A percentile compares a stretch with the other conserved stretches of the same genome.
These are phyloP conservation scores for Tetrahymena borealis DNA, from an alignment of 73 alveolate genomes.

Conservation along the genomic window DNA sequence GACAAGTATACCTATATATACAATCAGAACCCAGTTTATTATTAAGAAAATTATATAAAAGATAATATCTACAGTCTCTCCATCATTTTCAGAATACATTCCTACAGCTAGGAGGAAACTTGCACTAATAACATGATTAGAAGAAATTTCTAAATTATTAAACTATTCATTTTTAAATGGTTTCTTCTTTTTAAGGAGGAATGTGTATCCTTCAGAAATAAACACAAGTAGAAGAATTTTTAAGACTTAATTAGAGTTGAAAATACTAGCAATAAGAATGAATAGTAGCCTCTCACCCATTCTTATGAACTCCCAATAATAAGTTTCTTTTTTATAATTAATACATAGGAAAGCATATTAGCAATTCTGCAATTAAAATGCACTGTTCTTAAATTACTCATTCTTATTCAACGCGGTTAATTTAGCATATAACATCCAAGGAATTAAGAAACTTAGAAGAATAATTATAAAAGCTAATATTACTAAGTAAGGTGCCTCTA, in stretches of 20 bases:
- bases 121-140: background rate
- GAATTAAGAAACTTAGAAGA: background rate
- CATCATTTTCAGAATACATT: background rate
- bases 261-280: background rate
- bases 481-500: background rate
- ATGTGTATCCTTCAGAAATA: background rate
- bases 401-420: background rate
- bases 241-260: background rate
- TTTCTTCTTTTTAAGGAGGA: background rate
- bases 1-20: background rate
- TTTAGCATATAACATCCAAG: background rate
- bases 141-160: background rate
- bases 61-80: background rate
- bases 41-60: background rate
- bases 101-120: background rate
- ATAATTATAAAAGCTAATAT: background rate
- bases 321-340: background rate
- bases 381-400: background rate
- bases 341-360: background rate
- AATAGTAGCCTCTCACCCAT: background rate
- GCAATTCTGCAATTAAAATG: background rate
- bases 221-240: background rate
- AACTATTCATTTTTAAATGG: background rate
- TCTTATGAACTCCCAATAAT: background rate
- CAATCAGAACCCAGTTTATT: background rate